Evolutionary conservation across 768 basidiomycete genomes (phyloP), one percentile per base, ranked within the genome.

Genomic region (Lactarius akahatsu): DNA sequence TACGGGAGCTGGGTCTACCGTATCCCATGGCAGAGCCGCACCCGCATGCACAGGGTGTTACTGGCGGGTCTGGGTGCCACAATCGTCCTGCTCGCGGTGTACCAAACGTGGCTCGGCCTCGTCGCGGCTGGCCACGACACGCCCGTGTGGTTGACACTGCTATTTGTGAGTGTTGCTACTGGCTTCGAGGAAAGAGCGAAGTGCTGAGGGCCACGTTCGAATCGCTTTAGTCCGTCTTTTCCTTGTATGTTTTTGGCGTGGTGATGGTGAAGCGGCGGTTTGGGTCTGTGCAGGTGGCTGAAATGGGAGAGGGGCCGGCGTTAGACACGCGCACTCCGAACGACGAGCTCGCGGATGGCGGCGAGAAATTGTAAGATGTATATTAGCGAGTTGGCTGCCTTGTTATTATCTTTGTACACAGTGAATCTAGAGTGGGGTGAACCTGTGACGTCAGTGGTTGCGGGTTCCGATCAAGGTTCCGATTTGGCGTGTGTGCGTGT

Each of bases 91-190:
- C 66, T 67, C 2, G 62, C 62, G 6, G 59, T 59, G 34, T 63
- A 59, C 8, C 61, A 43, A 5, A 16, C 66, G 23, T 67, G 62
- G 66, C 57, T 67, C 7, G 66, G 66, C 41, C 45, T 67, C 34
- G 41, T 18, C 28, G 62, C 52, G 5, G 66, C 34, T 1, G 62
- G 62, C 26, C 32, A 38, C 10, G 23, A 52, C 6, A 36, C 52
- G 4, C 52, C 54, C 23, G 28, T 34, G 11, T 67, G 66, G 41
- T 41, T 50, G 18, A 32, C 41, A 26, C 41, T 59, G 2, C 50
- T 67, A 41, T 36, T 63, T 15, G 66, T 67, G 50, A 62, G 66
- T 50, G n/a, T 47, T 15, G n/a, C 10, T 28, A 4, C 26, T 26
- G 54, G 30, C 50, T 54, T 40, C 1, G 11, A 26, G 23, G 4